Evolutionary conservation across 2,329 filamentous ascomycete species (phyloP), one percentile per base, ranked within the genome.

Genomic region (Lachnellula subtilissima): DNA sequence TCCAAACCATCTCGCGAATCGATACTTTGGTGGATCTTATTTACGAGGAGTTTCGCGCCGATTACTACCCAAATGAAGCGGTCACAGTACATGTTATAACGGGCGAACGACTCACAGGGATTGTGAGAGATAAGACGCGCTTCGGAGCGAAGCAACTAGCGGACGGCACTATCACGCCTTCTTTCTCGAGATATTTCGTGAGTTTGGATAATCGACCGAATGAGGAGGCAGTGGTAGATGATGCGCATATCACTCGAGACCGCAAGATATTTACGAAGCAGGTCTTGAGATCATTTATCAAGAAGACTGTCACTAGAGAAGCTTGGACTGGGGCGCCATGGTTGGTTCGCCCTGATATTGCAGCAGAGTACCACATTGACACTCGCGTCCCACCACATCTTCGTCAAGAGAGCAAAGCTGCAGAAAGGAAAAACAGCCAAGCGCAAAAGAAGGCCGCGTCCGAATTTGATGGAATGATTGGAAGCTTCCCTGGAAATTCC

Each of bases 291-390:
- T 91, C 91, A 5, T 99, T 97, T 63, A 89, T 99, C 61, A 96
- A 96, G 70, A 92, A 95, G 72, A 94, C 91, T 0, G 88, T 97
- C n/a, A 88, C 86, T 2, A 80, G 93, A 59, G 94, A 97, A 68
- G 84, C 91, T 4, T 97, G 92, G 91, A 93, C 86, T 58, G 93
- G 93, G n/a, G 94, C 94, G 0, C 93, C 94, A 0, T 99, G 94
- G 94, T 76, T 96, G 54, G 93, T 97, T 17, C 97, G 95, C 74
- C 82, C 88, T 37, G 86, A 91, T 53, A 85, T 96, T 57, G 94
- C 94, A 1, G 83, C 84, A 47, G 81, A 86, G 60, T 96, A 94
- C 71, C 86, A 90, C 60, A 94, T 99, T 60, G 87, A 91, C 59
- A 91, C 85, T n/a, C 85, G 90, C 52, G 84, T 97, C 12, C 94